Conservation (phyloP, 2,329 filamentous ascomycete genomes). For the Ascochyta clinopodiicola region DNA sequence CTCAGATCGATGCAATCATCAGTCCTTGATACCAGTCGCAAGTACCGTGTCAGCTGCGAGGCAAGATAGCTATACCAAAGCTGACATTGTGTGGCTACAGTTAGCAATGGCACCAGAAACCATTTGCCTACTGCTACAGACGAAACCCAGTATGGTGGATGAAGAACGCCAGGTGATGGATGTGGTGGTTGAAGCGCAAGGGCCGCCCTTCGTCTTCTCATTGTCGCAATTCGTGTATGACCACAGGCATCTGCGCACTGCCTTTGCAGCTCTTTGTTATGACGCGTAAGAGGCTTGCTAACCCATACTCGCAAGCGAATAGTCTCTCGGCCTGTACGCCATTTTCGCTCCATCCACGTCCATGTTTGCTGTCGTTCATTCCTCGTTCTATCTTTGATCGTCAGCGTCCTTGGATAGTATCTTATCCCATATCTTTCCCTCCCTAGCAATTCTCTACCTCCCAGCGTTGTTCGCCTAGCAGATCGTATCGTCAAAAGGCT, state of each 20-base stretch:
- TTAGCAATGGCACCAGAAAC: background rate
- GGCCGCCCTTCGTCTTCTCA: constrained; percentile 9
- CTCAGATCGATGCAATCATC: background rate
- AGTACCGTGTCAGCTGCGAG: background rate
- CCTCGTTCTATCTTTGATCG: constrained; percentile 13
- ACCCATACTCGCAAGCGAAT: constrained; percentile 13
- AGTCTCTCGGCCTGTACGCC: constrained; percentile 10
- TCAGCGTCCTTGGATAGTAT: background rate
- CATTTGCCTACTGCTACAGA: background rate
- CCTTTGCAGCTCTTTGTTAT: constrained; percentile 14
- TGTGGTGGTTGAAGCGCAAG: constrained; percentile 3
- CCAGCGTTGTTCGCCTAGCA: background rate
- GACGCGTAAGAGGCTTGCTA: constrained; percentile 3
- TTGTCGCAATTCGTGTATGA: background rate
- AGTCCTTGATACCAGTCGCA: background rate
- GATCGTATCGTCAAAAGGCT: background rate
- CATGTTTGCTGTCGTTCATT: constrained; percentile 1
- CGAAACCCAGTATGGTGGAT: background rate
- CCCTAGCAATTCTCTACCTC: background rate
- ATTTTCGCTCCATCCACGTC: constrained; percentile 8
- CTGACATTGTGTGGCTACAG: background rate
- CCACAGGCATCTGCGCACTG: constrained; percentile 5
- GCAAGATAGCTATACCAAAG: background rate
- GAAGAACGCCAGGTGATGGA: background rate
- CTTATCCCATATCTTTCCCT: background rate